These are phyloP conservation scores for Penicillium cataractarum DNA, from an alignment of 495 filamentous ascomycete species.

Conservation along the genomic window DNA sequence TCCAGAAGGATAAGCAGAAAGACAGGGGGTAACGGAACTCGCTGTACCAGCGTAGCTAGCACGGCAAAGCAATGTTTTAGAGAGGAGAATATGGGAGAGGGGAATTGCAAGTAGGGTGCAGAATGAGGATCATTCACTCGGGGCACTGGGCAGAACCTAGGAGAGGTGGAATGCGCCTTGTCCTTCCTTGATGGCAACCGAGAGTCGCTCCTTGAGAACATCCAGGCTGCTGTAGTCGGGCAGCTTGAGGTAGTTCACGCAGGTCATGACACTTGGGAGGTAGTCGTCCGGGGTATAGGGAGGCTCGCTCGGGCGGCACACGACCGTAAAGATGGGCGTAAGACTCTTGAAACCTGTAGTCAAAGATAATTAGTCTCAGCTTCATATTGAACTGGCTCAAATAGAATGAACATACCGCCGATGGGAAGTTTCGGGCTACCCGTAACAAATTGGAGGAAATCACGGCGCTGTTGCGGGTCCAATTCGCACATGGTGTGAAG, in stretches of 20 bases:
- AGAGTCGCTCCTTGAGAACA: conserved; percentile 72
- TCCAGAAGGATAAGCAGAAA: conserved; percentile 3
- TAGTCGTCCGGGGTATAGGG: conserved; percentile 97
- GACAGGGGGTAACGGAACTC: conserved; percentile 8
- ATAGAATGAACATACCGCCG: conserved; percentile 67
- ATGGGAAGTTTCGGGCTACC: conserved; percentile 98
- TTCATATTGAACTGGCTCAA: neutral
- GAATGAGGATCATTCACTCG: neutral
- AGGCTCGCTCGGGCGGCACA: conserved; percentile 95
- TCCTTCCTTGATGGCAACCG: conserved; percentile 91
- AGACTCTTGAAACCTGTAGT: conserved; percentile 88
- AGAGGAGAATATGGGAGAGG: conserved; percentile 1
- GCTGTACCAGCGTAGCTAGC: conserved; percentile 17
- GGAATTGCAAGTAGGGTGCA: neutral
- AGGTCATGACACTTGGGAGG: conserved; percentile 98
- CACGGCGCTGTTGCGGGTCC: conserved; percentile 71
- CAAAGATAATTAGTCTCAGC: conserved; percentile 8
- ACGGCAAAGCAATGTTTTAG: neutral
- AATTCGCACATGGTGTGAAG: conserved; percentile 96
- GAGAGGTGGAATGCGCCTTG: conserved; percentile 99
- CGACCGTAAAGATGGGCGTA: conserved; percentile 97
- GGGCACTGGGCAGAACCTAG: conserved; percentile 45
- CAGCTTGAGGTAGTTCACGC: conserved; percentile 98
- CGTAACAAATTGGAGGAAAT: conserved; percentile 98
- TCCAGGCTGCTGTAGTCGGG: conserved; percentile 89